These are phyloP conservation scores for Morella rubra DNA, from an alignment of 306 rosid genomes.

Conservation along the genomic window DNA sequence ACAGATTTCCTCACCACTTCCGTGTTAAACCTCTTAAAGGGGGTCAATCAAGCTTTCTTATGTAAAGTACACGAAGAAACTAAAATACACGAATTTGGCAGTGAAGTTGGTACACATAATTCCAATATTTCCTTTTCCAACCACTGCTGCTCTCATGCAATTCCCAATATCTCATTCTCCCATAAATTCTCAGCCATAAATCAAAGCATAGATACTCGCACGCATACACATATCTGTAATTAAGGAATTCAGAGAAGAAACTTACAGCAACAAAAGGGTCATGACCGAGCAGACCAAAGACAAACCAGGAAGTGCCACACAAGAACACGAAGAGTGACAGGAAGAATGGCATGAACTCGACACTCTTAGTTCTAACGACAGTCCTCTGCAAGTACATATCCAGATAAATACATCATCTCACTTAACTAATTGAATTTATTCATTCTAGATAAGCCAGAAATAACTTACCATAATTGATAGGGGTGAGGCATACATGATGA, in stretches of 20 bases:
- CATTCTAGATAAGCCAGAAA: not conserved
- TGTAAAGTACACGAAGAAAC: too few relatives aligned
- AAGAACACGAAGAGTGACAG: conserved; percentile 79
- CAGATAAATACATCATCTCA: not conserved
- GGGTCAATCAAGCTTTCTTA: too few relatives aligned
- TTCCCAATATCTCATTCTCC: too few relatives aligned
- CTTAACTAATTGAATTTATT: not conserved
- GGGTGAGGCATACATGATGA: conserved; percentile 90
- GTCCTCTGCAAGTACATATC: conserved; percentile 54
- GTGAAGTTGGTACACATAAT: not conserved
- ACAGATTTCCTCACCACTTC: too few relatives aligned
- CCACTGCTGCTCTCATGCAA: not conserved
- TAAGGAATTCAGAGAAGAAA: not conserved
- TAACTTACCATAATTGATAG: conserved; percentile 73
- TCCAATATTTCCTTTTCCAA: not conserved
- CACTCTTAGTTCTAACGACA: conserved; percentile 75
- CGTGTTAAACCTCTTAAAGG: too few relatives aligned
- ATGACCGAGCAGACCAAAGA: conserved; percentile 74
- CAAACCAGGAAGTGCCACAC: conserved; percentile 88
- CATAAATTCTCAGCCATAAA: too few relatives aligned
- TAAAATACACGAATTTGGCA: not conserved
- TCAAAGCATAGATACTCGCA: too few relatives aligned
- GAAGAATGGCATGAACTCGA: conserved; percentile 94
- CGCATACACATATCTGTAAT: too few relatives aligned
- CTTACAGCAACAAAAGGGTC: conserved; percentile 84